Base-by-base conservation (phyloP, 2,329 filamentous ascomycete species). In the Nigrograna mackinnonii region DNA sequence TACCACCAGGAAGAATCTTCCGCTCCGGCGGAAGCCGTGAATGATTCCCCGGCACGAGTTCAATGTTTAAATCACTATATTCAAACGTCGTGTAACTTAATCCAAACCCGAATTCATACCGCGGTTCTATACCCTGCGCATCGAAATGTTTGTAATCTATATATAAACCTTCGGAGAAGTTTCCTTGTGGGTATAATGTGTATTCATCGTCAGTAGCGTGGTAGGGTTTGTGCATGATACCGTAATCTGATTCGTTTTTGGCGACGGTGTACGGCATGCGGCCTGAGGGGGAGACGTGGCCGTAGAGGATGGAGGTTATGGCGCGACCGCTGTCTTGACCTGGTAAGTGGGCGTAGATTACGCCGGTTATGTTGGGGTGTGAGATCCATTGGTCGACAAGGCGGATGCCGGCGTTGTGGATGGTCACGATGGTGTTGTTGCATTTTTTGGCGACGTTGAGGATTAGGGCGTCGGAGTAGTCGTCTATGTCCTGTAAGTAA, bases 181-280 rank as follows among this genome's bases (percentile, higher is more conserved):
- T 0, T 64, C 66, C n/a, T 28, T 28, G 24, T 70, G 70, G 74
- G 14, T 69, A 68, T 60, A 35, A 69, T 66, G 13, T 58, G n/a
- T 9, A 40, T 62, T 54, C 0, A n/a, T n/a, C n/a, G n/a, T n/a
- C n/a, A n/a, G n/a, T n/a, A n/a, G n/a, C n/a, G n/a, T n/a, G n/a
- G 66, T 55, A 42, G 70, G 62, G 63, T 3, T 55, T 50, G 16
- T 47, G 39, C 0, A 69, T 50, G 5, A 60, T 63, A 22, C 60
- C 68, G 47, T 94, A 91, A 60, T 95, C 89, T 14, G 79, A 73
- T 1, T 86, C 74, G 0, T 75, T 74, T 55, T 84, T 86, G 9
- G 88, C 88, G 30, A 96, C 86, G 0, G 89, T 95, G 68, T 94
- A 96, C 0, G 91, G 91, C 1, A 96, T 73, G 44, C 87, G 84